Evolutionary conservation across 768 basidiomycete genomes (phyloP), one percentile per base, ranked within the genome.

Genomic region (Mycena sanguinolenta): DNA sequence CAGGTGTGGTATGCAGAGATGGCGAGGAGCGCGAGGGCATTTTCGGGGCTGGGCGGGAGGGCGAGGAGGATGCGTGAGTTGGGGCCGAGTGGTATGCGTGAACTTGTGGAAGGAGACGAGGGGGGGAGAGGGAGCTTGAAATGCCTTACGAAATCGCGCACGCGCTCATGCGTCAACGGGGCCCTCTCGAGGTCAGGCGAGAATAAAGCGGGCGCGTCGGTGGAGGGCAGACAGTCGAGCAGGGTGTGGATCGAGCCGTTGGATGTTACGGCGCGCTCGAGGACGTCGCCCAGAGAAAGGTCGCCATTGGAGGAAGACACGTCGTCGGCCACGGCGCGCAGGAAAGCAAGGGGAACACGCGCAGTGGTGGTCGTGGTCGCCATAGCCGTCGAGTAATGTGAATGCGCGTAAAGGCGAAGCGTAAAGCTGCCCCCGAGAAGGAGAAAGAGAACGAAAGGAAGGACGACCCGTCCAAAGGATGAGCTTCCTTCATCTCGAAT

Each of bases 11-110:
- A 86, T 59, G 69, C 74, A 14, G 82, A 78, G 17, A 87, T 67
- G 1, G 85, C 79, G 53, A 86, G 79, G n/a, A 87, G 75, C 3
- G 85, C 85, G 13, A 86, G 74, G 0, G 85, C 86, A 58, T 84
- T 86, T 71, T 85, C 83, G 23, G 85, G 83, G 10, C 85, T 84
- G 14, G 84, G 83, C 10, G 85, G 84, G 7, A 86, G 77, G 4
- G 79, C 82, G 61, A 85, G 75, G 79, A 87, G 83, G 65, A 87
- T 79, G 14, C 86, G 81, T 76, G 86, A 84, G 73, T 86, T 87
- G 14, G 79, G 82, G 10, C 80, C 81, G 4, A 85, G 75, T 3
- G 74, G 77, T n/a, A n/a, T n/a, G 32, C 32, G 32, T 34, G 32
- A n/a, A n/a, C n/a, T n/a, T n/a, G n/a, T n/a, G n/a, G n/a, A n/a